Base-by-base conservation (phyloP, 148 eudicot species). In the Silene conica region DNA sequence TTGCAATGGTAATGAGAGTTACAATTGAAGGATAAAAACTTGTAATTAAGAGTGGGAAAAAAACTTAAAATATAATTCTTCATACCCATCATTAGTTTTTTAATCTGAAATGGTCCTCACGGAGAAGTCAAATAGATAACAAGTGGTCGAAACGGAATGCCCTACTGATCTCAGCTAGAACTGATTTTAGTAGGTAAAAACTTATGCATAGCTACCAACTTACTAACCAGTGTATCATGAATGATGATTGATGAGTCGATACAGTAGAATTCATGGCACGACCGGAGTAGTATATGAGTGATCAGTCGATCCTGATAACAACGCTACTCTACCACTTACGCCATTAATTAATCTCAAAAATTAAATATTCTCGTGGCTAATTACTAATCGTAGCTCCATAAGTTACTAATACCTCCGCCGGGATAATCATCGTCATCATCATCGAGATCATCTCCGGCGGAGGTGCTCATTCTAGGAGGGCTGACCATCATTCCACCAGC, bases 401-500 rank as follows among this genome's bases (percentile, higher is more conserved):
- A 73, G 31, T 64, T 63, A 0, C 79, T 83, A 8, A 74, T 72
- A 15, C 70, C 55, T 15, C 80, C 65, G 20, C 60, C 85, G 13
- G 74, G 74, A 19, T 81, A 89, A 1, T 78, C 86, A 22, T 63
- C 70, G 16, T 71, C 69, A 1, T 78, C 86, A 22, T 63, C 70
- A 22, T 71, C 69, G 10, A 6, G 71, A 69, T 69, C 60, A 67
- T 15, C 46, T 60, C 61, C 58, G 72, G 75, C 22, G 81, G 87
- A 69, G 55, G 63, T 9, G 16, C 3, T 74, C 71, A 86, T 83
- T 34, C 87, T 80, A 0, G 95, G 95, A 15, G 95, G 95, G 64
- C 89, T 88, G 8, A 88, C 83, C 81, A 90, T 83, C 95, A 90
- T 82, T 22, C 87, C 95, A 23, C 81, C 86, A 4, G 95, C 95